Conservation (phyloP, 2,329 filamentous ascomycete genomes). For the Stachybotrys echinatus region DNA sequence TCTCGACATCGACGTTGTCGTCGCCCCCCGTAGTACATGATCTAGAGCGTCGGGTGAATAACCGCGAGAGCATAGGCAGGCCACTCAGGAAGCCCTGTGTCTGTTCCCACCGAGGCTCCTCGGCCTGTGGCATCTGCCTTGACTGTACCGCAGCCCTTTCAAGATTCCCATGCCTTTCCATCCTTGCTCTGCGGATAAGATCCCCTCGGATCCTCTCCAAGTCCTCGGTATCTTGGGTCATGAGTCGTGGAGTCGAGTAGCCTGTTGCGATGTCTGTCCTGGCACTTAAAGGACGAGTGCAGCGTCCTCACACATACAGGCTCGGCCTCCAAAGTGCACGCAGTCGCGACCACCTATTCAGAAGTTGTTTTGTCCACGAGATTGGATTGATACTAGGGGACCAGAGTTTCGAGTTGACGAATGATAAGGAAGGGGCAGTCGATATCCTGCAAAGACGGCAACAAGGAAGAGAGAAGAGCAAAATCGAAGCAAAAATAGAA, state of each 20-base stretch:
- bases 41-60: neutral
- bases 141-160: slow-evolving; percentile 3
- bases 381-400: no score
- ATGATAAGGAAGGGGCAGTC: no score
- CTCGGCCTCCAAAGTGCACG: no score
- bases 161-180: slow-evolving; percentile 15
- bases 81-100: neutral
- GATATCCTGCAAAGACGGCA: no score
- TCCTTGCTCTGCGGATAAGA: slow-evolving; percentile 23
- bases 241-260: no score
- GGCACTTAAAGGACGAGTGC: no score
- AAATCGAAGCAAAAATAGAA: neutral
- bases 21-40: slow-evolving; percentile 8
- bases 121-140: neutral
- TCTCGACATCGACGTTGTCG: slow-evolving; percentile 24
- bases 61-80: neutral
- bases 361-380: no score
- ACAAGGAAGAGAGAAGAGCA: neutral
- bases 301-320: no score
- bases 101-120: neutral
- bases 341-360: no score
- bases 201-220: slow-evolving; percentile 27
- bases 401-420: no score
- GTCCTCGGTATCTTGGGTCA: slow-evolving; percentile 13
- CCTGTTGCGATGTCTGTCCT: no score